Evolutionary conservation across 1,284 basidiomycete species (phyloP), one percentile per base, ranked within the genome.

Genomic region (Apiotrichum montevideense): DNA sequence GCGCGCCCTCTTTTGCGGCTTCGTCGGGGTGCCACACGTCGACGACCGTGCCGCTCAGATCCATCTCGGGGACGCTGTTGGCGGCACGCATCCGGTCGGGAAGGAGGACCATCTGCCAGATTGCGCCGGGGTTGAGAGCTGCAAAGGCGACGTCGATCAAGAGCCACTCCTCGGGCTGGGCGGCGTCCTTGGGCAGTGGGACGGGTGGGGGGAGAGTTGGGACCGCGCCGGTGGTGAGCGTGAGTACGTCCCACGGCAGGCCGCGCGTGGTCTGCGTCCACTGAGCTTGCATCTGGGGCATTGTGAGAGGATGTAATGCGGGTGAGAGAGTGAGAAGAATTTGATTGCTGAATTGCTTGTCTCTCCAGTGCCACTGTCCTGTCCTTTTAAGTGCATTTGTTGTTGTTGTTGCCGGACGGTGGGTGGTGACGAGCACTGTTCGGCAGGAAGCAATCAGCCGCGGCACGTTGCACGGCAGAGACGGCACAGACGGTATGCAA

Each of bases 21-120:
- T 14, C 51, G 11, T 40, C 55, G 14, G 56, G 45, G 4, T 9
- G 4, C 59, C 59, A 61, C 3, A 48, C 51, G n/a, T 61, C 59
- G 9, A 56, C 40, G 34, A 61, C 59, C 6, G 35, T 43, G 40
- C 59, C 59, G 6, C 39, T 10, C 1, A 61, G 33, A n/a, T 61
- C 56, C 53, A 61, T 55, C 46, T 61, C 59, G 29, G 53, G 54
- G 6, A 50, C 42, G 14, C 8, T 7, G 29, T 37, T 29, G 3
- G 21, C 8, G 15, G 45, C 35, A 9, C 50, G 46, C 8, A 39
- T 9, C 10, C 15, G 32, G 13, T 21, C 8, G 1, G 53, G 56
- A 4, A 55, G 10, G 21, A 57, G 54, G 2, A 51, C 45, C 43
- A 55, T 57, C 14, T 55, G 54, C 39, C 49, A 56, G 47, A 61